Evolutionary conservation across 192 early-diverging fungal genomes (phyloP).

Genomic region (Neocallimastix lanati): DNA sequence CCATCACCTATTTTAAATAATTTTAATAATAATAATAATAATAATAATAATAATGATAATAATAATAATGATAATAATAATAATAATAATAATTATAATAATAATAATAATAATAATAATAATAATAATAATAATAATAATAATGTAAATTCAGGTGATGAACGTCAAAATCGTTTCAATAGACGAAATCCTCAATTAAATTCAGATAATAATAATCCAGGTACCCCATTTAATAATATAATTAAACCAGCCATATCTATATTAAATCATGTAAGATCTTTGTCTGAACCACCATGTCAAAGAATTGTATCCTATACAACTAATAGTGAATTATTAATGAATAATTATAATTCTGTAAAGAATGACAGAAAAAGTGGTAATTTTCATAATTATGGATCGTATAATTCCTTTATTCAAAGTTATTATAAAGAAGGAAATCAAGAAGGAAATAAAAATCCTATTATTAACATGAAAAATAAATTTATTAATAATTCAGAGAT

Average conservation of each 20-base stretch:
- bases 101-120: background rate
- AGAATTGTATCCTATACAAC: background rate
- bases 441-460: background rate
- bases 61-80: background rate
- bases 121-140: background rate
- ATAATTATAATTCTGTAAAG: background rate
- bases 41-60: background rate
- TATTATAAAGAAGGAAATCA: background rate
- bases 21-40: background rate
- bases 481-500: background rate
- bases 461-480: background rate
- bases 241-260: background rate
- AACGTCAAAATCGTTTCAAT: background rate
- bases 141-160: no score
- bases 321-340: background rate
- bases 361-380: background rate
- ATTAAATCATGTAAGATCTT: background rate
- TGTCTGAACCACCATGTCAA: background rate
- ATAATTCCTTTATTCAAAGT: background rate
- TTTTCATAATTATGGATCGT: background rate
- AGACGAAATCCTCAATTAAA: background rate
- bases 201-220: background rate
- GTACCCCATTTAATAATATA: background rate
- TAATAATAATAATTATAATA: background rate
- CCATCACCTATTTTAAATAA: background rate